Percentiles rank a stretch among this genome's conserved stretches.
Conservation (phyloP, 495 filamentous ascomycete species). For the Cudoniella acicularis region DNA sequence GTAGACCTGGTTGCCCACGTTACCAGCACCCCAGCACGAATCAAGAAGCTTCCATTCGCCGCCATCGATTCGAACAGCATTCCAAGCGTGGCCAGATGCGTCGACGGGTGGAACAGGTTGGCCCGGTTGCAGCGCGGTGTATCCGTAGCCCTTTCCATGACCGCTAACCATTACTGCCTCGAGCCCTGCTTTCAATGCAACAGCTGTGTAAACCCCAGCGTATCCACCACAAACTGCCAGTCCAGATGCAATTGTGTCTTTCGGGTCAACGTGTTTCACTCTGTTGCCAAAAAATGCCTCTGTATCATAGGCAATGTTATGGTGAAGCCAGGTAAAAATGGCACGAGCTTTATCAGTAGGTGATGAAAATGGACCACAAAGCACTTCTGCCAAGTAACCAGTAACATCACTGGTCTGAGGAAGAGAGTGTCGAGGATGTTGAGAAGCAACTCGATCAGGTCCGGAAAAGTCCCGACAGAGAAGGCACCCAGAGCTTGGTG, state of each 20-base stretch:
- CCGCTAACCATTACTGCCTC: constrained; percentile 67
- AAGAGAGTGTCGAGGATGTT: constrained; percentile 65
- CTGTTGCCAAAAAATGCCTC: constrained; percentile 68
- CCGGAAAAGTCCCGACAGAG: constrained; percentile 82
- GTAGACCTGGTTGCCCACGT: constrained; percentile 50
- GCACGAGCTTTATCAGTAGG: constrained; percentile 83
- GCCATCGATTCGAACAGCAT: constrained; percentile 79
- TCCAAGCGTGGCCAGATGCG: constrained; percentile 78
- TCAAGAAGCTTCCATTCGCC: constrained; percentile 92
- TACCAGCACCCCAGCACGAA: constrained; percentile 90
- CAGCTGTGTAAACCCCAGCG: constrained; percentile 70
- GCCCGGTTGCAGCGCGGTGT: constrained; percentile 49
- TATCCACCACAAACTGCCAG: constrained; percentile 91
- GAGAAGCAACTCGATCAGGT: constrained; percentile 74
- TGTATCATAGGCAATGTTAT: constrained; percentile 86
- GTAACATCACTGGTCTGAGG: constrained; percentile 53
- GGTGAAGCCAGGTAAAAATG: constrained; percentile 93
- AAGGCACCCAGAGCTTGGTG: constrained; percentile 54
- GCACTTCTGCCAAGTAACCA: constrained; percentile 66
- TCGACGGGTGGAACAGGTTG: constrained; percentile 53
- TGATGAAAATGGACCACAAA: constrained; percentile 77
- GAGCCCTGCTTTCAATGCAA: constrained; percentile 72
- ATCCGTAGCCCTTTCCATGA: constrained; percentile 85
- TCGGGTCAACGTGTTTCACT: constrained; percentile 63
- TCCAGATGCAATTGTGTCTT: constrained; percentile 64